Percentiles rank a stretch among this genome's conserved stretches.
These are phyloP conservation scores for Conoideocrella luteorostrata DNA, from an alignment of 2,329 filamentous ascomycete genomes.

Conservation along the genomic window DNA sequence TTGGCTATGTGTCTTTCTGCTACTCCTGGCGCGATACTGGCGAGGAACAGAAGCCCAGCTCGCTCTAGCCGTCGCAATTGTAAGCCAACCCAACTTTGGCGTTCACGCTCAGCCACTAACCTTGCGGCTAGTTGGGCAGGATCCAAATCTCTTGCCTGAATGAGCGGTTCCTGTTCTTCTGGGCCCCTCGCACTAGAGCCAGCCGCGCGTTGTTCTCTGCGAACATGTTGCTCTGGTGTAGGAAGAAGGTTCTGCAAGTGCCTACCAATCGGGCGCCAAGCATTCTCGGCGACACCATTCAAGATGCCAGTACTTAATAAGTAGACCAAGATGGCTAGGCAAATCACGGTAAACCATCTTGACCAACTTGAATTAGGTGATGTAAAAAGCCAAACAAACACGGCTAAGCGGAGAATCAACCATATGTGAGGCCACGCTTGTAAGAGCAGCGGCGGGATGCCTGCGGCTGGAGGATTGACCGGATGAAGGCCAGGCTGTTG, in stretches of 20 bases:
- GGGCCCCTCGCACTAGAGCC: constrained; percentile 16
- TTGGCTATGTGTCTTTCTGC: constrained; percentile 59
- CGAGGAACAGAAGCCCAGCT: constrained; percentile 55
- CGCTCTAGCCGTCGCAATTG: constrained; percentile 51
- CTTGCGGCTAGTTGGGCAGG: constrained; percentile 48
- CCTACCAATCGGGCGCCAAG: constrained; percentile 50
- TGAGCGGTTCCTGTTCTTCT: constrained; percentile 18
- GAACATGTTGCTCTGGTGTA: constrained; percentile 30
- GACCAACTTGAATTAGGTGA: constrained; percentile 51
- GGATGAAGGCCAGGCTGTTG: constrained; percentile 21
- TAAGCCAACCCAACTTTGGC: constrained; percentile 24
- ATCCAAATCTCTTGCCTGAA: constrained; percentile 28
- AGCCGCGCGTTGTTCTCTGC: constrained; percentile 9
- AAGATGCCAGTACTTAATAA: constrained; percentile 54
- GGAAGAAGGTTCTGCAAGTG: constrained; percentile 56
- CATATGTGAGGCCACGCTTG: constrained; percentile 55
- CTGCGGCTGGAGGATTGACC: constrained; percentile 32
- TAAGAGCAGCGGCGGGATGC: constrained; percentile 25
- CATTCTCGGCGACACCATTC: constrained; percentile 46
- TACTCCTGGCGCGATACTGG: constrained; percentile 59
- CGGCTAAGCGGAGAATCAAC: constrained; percentile 49
- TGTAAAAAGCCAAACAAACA: constrained; percentile 62
- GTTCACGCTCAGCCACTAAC: constrained; percentile 37
- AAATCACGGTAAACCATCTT: constrained; percentile 49
- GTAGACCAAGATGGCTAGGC: constrained; percentile 49